A percentile compares a stretch with the other conserved stretches of the same genome.
Conservation (phyloP, 164 flowering plant species). For the Sextonia rubra region DNA sequence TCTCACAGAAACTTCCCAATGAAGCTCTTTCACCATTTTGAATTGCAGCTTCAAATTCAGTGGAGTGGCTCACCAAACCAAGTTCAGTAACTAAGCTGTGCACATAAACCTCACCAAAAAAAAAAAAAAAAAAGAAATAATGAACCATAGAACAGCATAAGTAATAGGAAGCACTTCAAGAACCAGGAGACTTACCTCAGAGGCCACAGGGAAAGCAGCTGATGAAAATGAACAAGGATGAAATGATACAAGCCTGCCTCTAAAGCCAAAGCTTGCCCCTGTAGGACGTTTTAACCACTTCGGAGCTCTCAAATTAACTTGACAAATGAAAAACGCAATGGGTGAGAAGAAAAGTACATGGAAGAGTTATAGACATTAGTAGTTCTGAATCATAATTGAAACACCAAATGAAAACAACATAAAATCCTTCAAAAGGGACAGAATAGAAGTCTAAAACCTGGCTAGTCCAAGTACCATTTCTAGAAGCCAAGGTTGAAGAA, state of each 20-base stretch:
- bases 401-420: no score
- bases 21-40: constrained; percentile 80
- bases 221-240: constrained; percentile 36
- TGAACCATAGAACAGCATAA: not conserved
- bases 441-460: no score
- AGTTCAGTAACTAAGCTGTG: constrained; percentile 72
- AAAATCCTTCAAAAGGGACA: no score
- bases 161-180: not conserved
- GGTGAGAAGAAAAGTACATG: not conserved
- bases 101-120: constrained; percentile 68
- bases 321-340: constrained; percentile 6
- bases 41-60: constrained; percentile 91
- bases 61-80: constrained; percentile 67
- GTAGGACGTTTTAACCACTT: constrained; percentile 93
- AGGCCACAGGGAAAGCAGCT: constrained; percentile 34
- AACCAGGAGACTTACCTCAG: constrained; percentile 50
- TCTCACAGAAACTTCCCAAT: constrained; percentile 69
- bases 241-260: constrained; percentile 93
- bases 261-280: constrained; percentile 95
- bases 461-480: no score
- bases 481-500: no score
- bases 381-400: no score
- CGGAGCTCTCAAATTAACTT: constrained; percentile 79
- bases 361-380: not conserved
- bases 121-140: constrained; percentile 8